Evolutionary conservation across 441 rosid genomes (phyloP), one percentile per base, ranked within the genome.

Genomic region (Erysimum pusillum): DNA sequence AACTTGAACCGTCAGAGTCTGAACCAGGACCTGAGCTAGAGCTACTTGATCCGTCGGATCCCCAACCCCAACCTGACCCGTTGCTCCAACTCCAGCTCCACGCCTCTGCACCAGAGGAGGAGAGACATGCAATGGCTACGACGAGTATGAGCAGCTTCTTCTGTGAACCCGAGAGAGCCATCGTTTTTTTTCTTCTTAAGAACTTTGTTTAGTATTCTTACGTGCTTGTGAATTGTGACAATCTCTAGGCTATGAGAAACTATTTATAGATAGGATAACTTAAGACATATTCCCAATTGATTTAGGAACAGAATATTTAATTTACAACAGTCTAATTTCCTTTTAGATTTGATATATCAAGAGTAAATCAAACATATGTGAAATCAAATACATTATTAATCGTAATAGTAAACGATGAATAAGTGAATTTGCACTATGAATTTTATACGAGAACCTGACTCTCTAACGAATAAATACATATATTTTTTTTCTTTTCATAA

Each of bases 11-110:
- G 22, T 49, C 14, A 15, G 69, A 62, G 52, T 51, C 57, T 63
- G 76, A 28, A 28, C 62, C 76, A 11, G 69, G 57, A 15, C 69
- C 69, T 28, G 76, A 73, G 11, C 69, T 46, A 1, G 69, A 73
- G 35, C 25, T 62, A 12, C 46, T 36, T 39, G 76, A 73, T 1
- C 69, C 69, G 20, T 67, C 59, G 0, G 71, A 67, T 67, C 71
- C 71, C 59, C 59, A 67, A 4, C 70, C 53, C 69, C 62, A 72
- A 52, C 60, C 45, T 0, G 68, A 71, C 6, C 76, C 52, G 41
- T 38, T 36, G 22, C 76, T 71, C 76, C 61, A 61, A 49, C 76
- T 71, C 76, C 69, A 72, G 53, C 69, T 72, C 76, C 76, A 51
- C 0, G 71, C 59, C 57, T 65, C 32, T 48, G 18, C 68, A 17